A percentile compares a stretch with the other conserved stretches of the same genome.
Evolutionary conservation across 495 filamentous ascomycete species (phyloP).

Genomic region (Annulohypoxylon moriforme): DNA sequence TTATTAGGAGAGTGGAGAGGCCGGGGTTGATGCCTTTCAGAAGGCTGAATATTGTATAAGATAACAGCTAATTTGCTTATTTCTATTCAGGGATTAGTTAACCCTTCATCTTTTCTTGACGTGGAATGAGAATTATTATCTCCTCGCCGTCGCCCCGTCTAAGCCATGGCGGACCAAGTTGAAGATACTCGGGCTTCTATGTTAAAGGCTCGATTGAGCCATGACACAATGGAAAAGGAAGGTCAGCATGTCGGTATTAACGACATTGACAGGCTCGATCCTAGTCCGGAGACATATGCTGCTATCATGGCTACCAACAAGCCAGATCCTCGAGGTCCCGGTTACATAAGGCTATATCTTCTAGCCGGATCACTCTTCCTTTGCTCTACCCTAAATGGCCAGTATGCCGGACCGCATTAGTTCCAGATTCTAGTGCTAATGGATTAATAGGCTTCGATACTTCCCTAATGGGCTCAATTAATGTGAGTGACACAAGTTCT

Average conservation of each 20-base stretch:
- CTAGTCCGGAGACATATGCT: conserved; percentile 41
- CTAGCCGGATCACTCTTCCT: conserved; percentile 46
- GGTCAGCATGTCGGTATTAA: conserved; percentile 2
- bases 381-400: conserved; percentile 48
- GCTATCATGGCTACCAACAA: conserved; percentile 47
- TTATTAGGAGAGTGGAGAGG: conserved; percentile 16
- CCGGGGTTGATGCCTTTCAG: conserved; percentile 14
- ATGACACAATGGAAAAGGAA: conserved; percentile 26
- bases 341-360: conserved; percentile 45
- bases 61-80: conserved; percentile 8
- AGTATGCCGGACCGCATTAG: background rate
- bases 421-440: conserved; percentile 13
- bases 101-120: background rate
- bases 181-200: conserved; percentile 4
- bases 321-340: conserved; percentile 43
- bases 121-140: background rate
- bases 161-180: conserved; percentile 24
- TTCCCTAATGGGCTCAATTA: conserved; percentile 51
- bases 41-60: conserved; percentile 19
- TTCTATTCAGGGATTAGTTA: background rate
- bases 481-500: conserved; percentile 29
- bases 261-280: conserved; percentile 34
- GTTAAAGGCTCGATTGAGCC: conserved; percentile 22
- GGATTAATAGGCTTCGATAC: conserved; percentile 43
- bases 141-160: background rate